Evolutionary conservation across 306 rosid genomes (phyloP), one percentile per base, ranked within the genome.

Genomic region (Heteromeles arbutifolia): DNA sequence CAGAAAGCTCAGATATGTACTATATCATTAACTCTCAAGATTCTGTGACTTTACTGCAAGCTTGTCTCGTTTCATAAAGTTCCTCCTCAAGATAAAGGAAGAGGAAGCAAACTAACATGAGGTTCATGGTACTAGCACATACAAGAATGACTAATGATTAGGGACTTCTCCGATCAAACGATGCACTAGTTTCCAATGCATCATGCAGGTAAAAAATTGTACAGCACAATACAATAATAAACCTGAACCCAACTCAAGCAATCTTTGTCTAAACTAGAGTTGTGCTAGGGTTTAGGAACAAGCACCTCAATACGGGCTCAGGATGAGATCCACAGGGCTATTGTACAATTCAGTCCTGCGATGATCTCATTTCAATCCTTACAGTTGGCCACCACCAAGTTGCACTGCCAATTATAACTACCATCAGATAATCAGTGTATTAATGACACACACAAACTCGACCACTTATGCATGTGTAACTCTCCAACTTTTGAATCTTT

Each of bases 391-490:
- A 70, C 70, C 53, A 73, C 70, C 74, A 66, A 56, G 72, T 29
- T 76, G 48, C 61, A 68, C 69, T 77, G 74, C 34, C 67, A 77
- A 56, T 77, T 22, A 68, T 44, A 77, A 57, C 78, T 54, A 50
- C 26, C 64, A 79, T 66, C 54, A 66, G 78, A 79, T 54, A 69
- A 54, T 31, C 77, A 67, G 13, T 69, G 50, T 56, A 69, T 61
- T 69, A 76, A 66, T 37, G 21, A 67, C 43, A 21, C 14, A 19
- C 56, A 67, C 15, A 65, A 64, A 52, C 65, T 75, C 72, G 54
- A 50, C 53, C 57, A 75, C 29, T 18, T 52, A 74, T 48, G 29
- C 45, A 25, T 64, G 70, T 21, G 63, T 67, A 74, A 18, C 26
- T 65, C 29, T 53, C 65, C 65, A 54, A 65, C 39, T 65, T 75